These are phyloP conservation scores for Candida boleticola DNA, from an alignment of 805 yeast species.

Conservation along the genomic window DNA sequence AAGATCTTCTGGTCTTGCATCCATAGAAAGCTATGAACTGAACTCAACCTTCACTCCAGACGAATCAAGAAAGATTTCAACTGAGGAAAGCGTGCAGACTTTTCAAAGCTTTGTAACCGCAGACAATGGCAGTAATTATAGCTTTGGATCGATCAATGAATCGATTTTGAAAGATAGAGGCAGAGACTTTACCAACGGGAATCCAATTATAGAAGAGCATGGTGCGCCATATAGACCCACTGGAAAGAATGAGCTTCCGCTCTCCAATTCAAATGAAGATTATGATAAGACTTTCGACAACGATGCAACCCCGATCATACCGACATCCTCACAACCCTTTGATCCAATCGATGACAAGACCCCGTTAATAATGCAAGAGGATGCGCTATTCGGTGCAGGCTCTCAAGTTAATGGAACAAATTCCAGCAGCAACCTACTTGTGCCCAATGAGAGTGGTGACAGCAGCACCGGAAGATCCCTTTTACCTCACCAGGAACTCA, in stretches of 20 bases:
- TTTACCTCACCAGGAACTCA: constrained; percentile 34
- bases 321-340: constrained; percentile 10
- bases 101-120: constrained; percentile 28
- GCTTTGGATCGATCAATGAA: constrained; percentile 34
- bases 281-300: constrained; percentile 12
- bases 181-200: not conserved
- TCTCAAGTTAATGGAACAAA: not conserved
- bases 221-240: too few species aligned
- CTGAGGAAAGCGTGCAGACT: constrained; percentile 16
- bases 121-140: constrained; percentile 19
- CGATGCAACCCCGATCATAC: constrained; percentile 33
- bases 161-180: constrained; percentile 25
- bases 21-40: not conserved
- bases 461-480: constrained; percentile 2
- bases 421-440: not conserved
- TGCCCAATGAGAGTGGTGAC: not conserved
- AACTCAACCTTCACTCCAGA: too few species aligned
- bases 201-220: too few species aligned
- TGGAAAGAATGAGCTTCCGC: not conserved
- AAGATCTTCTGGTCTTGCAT: not conserved
- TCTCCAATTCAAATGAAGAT: not conserved
- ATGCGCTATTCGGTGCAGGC: not conserved
- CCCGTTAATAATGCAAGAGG: constrained; percentile 18
- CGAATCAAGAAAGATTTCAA: not conserved
- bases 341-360: constrained; percentile 26